Base-by-base conservation (phyloP, 805 yeast species). In the Saccharomycopsis babjevae region DNA sequence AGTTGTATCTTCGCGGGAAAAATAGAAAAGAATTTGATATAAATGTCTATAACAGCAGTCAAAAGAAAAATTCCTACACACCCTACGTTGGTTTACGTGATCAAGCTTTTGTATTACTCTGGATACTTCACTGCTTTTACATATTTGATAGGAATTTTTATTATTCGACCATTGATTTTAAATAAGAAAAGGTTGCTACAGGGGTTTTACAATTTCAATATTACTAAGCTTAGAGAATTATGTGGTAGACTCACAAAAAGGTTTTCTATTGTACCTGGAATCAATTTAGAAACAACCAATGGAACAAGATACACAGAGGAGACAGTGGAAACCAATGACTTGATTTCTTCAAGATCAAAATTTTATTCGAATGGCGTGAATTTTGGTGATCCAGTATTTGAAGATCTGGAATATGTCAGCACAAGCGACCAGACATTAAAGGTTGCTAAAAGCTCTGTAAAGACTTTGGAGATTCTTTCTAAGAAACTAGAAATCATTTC, bases 81-180 rank as follows among this genome's bases (percentile, higher is more conserved):
- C 36, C 61, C 62, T 15, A 60, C 64, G 13, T 58, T 64, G 50
- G 34, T 57, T 3, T 64, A 59, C 39, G 30, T 64, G 20, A 64
- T 59, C 28, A 59, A 56, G 20, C 43, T 64, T n/a, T 38, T 64
- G 8, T 57, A 62, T 54, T 58, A 56, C 34, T 40, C 61, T 8
- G 66, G 66, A 5, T 62, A 64, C 38, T 50, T 61, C 3, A 54
- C 61, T 3, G 46, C 60, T 13, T 22, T 56, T 28, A 25, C 55
- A 3, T 64, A 64, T 54, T 34, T 62, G 25, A 18, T 61, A 1
- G 64, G 56, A 39, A 20, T 64, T 8, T 52, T 59, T 20, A 5
- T 64, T 16, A 36, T 64, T 6, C 55, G 40, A n/a, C 66, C 66
- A 36, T 50, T 64, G n/a, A 56, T 64, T 5, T 18, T 38, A 15